Evolutionary conservation across 208 protist genomes (phyloP).

Genomic region (Acanthamoeba lenticulata): DNA sequence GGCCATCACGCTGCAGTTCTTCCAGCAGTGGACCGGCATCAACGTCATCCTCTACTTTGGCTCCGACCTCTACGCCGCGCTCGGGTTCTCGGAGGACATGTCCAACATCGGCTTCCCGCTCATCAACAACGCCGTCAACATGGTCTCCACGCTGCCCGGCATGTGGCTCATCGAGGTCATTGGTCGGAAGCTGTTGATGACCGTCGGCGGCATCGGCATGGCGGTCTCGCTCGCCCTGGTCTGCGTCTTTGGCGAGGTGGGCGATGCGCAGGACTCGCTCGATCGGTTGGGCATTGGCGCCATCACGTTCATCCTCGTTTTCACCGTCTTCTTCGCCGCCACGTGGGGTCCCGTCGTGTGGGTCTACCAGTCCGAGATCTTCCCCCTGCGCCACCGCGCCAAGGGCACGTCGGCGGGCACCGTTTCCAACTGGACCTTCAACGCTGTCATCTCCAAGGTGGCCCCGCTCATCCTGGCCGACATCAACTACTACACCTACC

Average conservation of each 20-base stretch:
- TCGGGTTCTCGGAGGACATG: conserved; percentile 32
- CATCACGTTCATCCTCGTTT: conserved; percentile 70
- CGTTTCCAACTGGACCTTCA: conserved; percentile 47
- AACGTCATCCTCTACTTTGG: conserved; percentile 72
- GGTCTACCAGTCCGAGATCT: conserved; percentile 72
- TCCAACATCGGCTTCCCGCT: conserved; percentile 53
- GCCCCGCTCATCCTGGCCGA: conserved; percentile 9
- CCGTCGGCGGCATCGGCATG: conserved; percentile 53
- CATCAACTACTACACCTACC: conserved; percentile 63
- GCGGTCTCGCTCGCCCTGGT: conserved; percentile 59
- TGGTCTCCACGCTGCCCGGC: conserved; percentile 27
- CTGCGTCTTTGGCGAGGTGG: conserved; percentile 49
- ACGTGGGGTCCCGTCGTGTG: conserved; percentile 63
- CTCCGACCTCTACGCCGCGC: conserved; percentile 41
- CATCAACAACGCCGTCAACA: conserved; percentile 4
- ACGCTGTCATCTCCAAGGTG: conserved; percentile 23
- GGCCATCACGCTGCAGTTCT: conserved; percentile 46
- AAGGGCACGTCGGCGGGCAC: conserved; percentile 57
- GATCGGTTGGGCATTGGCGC: conserved; percentile 28
- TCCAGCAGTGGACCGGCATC: conserved; percentile 68
- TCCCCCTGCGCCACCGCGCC: conserved; percentile 52
- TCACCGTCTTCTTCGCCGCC: conserved; percentile 43
- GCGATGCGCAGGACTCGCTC: neutral
- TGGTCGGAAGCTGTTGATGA: conserved; percentile 54
- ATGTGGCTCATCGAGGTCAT: conserved; percentile 68